Base-by-base conservation (phyloP, 352 stramenopile species). In the Ophiocytium majus region DNA sequence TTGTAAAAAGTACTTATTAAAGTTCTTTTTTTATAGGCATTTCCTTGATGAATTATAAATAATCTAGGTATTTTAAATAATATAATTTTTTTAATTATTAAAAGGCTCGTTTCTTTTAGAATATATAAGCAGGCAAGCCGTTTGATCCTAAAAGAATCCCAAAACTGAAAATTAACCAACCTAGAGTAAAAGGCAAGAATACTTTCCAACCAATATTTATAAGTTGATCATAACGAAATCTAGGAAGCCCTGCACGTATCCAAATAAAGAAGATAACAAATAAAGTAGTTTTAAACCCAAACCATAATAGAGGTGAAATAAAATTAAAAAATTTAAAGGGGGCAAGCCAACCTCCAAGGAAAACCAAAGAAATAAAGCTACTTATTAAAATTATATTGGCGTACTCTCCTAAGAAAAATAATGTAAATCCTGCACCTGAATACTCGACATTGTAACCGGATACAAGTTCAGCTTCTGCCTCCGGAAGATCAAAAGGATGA, bases 391-490 rank as follows among this genome's bases (percentile, higher is more conserved):
- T 36, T 80, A 90, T 90, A 85, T 90, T 90, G 43, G 82, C 81
- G 66, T 90, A 90, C 80, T 90, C 87, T 86, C 86, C 87, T 76
- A 90, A 80, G 83, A 90, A 91, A 82, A 90, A 90, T 35, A 90
- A 43, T 81, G 86, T 82, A 89, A 90, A 90, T 71, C 74, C 88
- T n/a, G 89, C 86, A 80, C 76, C 82, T 50, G 86, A 89, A 90
- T 90, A 91, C 75, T 91, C 89, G 23, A 90, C 85, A 91, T 91
- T 91, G 81, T 91, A 91, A 37, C 89, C 89, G 49, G 89, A 88
- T 87, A 91, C 89, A 82, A 91, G 76, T 87, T 91, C 89, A 0
- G 89, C 89, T 92, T 91, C 89, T 32, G 89, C 89, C 90, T 91
- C 89, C 78, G 89, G 89, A 64, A 91, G 89, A 86, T 91, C 89